Percentiles rank a stretch among this genome's conserved stretches.
Conservation (phyloP, 805 yeast genomes). For the Metschnikowia dekortorum region DNA sequence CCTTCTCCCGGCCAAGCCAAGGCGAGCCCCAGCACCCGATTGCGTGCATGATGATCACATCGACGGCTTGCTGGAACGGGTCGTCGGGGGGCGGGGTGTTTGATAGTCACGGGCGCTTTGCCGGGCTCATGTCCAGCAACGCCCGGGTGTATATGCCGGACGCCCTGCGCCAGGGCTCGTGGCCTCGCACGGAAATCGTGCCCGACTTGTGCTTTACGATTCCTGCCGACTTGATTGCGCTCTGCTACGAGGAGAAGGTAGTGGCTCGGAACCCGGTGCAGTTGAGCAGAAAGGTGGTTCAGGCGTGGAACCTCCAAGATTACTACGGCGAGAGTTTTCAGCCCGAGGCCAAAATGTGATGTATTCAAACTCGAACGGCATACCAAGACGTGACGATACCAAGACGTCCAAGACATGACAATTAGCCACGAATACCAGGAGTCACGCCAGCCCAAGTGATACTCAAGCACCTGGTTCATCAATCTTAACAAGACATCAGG, state of each 20-base stretch:
- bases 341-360: not conserved
- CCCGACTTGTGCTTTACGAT: constrained; percentile 28
- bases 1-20: not conserved
- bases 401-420: too few relatives aligned
- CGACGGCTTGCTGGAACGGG: constrained; percentile 48
- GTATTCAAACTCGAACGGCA: not conserved
- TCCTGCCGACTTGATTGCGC: constrained; percentile 29
- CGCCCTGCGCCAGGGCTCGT: not conserved
- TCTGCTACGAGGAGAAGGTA: constrained; percentile 16
- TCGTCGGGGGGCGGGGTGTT: constrained; percentile 48
- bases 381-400: too few relatives aligned
- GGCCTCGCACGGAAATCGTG: constrained; percentile 24
- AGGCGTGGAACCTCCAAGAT: constrained; percentile 22
- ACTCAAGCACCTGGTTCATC: too few relatives aligned
- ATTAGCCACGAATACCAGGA: too few relatives aligned
- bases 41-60: constrained; percentile 28
- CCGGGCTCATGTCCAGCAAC: constrained; percentile 44
- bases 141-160: constrained; percentile 31
- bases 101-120: constrained; percentile 17
- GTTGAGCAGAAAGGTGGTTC: constrained; percentile 15
- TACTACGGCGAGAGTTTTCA: constrained; percentile 20
- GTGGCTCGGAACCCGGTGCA: not conserved
- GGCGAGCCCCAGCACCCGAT: not conserved
- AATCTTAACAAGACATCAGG: too few relatives aligned
- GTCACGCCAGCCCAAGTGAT: too few relatives aligned